Conservation (phyloP, 768 basidiomycete species). For the Phaeotremella skinneri region DNA sequence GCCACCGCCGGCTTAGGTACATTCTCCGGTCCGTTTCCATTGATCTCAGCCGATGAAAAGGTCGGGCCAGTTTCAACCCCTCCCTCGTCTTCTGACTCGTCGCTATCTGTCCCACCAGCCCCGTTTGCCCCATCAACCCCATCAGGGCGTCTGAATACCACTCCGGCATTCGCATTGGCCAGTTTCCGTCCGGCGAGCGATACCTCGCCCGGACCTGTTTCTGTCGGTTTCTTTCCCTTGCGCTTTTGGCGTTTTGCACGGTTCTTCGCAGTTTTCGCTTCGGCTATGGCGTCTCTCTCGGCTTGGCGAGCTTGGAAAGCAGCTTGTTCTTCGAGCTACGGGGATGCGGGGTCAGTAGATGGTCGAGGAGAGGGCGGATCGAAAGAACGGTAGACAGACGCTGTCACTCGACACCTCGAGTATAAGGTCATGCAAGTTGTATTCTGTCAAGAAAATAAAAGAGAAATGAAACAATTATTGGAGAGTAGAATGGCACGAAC, state of each 20-base stretch:
- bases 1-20: slow-evolving; percentile 13
- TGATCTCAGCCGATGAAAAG: slow-evolving; percentile 6
- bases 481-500: too few species aligned
- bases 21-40: slow-evolving; percentile 7
- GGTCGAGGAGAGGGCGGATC: too few species aligned
- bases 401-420: neutral
- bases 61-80: slow-evolving; percentile 22
- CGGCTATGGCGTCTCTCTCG: slow-evolving; percentile 67
- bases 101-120: slow-evolving; percentile 52
- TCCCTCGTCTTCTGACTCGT: slow-evolving; percentile 33
- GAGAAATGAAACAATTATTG: neutral
- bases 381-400: neutral
- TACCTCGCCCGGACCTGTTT: slow-evolving; percentile 39
- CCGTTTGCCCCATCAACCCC: slow-evolving; percentile 50
- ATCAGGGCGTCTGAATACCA: slow-evolving; percentile 61
- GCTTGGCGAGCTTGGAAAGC: slow-evolving; percentile 75
- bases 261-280: slow-evolving; percentile 93
- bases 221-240: slow-evolving; percentile 57
- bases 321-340: slow-evolving; percentile 62
- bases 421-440: too few species aligned
- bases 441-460: neutral
- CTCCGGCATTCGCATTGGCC: slow-evolving; percentile 56
- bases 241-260: slow-evolving; percentile 90
- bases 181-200: slow-evolving; percentile 77
- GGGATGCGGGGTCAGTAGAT: neutral